Evolutionary conservation across 805 yeast species (phyloP).

Genomic region (Zygoascus tannicola): DNA sequence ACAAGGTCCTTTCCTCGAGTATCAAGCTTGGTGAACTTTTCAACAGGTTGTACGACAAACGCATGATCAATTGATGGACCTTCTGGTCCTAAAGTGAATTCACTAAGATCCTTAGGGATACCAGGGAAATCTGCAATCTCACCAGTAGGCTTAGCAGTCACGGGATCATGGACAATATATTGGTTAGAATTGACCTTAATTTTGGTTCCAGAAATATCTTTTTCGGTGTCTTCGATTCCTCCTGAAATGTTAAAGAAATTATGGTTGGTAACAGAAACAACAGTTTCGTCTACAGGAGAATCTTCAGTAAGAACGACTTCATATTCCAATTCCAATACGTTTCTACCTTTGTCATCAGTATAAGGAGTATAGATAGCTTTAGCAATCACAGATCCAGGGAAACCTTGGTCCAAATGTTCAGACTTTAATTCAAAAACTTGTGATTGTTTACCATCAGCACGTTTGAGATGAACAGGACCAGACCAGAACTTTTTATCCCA

Average conservation of each 20-base stretch:
- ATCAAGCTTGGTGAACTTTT: slow-evolving; percentile 31
- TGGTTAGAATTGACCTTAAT: slow-evolving; percentile 32
- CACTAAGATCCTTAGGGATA: slow-evolving; percentile 15
- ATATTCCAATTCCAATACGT: slow-evolving; percentile 42
- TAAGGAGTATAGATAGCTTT: slow-evolving; percentile 38
- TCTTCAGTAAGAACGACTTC: slow-evolving; percentile 31
- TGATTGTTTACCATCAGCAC: slow-evolving; percentile 23
- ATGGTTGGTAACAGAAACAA: slow-evolving; percentile 53
- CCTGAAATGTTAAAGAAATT: slow-evolving; percentile 43
- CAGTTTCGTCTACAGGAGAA: slow-evolving; percentile 35
- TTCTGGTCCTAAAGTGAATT: slow-evolving; percentile 24
- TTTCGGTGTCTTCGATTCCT: slow-evolving; percentile 17
- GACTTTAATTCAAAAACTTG: slow-evolving; percentile 35
- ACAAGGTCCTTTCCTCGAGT: slow-evolving; percentile 35
- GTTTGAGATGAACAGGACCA: slow-evolving; percentile 40
- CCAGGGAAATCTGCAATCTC: slow-evolving; percentile 22
- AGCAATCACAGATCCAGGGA: slow-evolving; percentile 48
- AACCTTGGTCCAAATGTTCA: slow-evolving; percentile 43
- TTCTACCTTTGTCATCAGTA: slow-evolving; percentile 17
- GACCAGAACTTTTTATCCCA: slow-evolving; percentile 41
- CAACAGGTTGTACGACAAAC: slow-evolving; percentile 30
- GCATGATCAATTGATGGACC: slow-evolving; percentile 40
- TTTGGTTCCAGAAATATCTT: slow-evolving; percentile 32
- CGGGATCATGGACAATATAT: slow-evolving; percentile 35
- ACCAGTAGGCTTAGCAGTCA: slow-evolving; percentile 41